phyloP scores from a whole-genome alignment of 805 yeast genomes.

The Metschnikowia cerradonensis region DNA sequence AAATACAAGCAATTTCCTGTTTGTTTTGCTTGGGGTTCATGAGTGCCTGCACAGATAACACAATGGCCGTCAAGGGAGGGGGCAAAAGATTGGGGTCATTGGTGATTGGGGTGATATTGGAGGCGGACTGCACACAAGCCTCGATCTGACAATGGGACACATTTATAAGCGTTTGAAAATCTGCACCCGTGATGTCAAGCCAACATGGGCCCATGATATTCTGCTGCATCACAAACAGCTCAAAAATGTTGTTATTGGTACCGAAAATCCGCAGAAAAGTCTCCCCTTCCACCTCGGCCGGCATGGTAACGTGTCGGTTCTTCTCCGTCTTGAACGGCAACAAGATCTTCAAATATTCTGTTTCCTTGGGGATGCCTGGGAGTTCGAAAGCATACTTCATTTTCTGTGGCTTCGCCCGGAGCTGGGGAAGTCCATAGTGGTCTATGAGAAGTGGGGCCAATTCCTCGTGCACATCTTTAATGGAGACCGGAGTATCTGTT shows the following conservation, averaged over 20 bases:
- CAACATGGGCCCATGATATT: slow-evolving; percentile 98
- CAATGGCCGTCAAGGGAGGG: slow-evolving; percentile 59
- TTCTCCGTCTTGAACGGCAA: slow-evolving; percentile 70
- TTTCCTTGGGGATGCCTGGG: slow-evolving; percentile 70
- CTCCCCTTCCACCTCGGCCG: slow-evolving; percentile 65
- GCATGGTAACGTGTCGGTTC: slow-evolving; percentile 45
- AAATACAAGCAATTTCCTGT: slow-evolving; percentile 84
- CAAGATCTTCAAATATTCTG: slow-evolving; percentile 74
- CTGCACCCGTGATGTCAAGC: slow-evolving; percentile 69
- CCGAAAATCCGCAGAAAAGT: slow-evolving; percentile 83
- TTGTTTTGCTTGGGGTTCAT: slow-evolving; percentile 69
- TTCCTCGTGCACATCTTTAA: slow-evolving; percentile 75
- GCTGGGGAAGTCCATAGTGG: slow-evolving; percentile 54
- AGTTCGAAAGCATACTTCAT: slow-evolving; percentile 89
- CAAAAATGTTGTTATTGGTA: slow-evolving; percentile 67
- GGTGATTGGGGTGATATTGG: slow-evolving; percentile 44
- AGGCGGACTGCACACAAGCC: slow-evolving; percentile 52
- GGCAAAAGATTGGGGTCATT: slow-evolving; percentile 49
- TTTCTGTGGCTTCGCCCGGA: slow-evolving; percentile 66
- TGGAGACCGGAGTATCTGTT: slow-evolving; percentile 35
- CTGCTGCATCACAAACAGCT: slow-evolving; percentile 76
- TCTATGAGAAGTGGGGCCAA: slow-evolving; percentile 61
- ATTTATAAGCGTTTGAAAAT: slow-evolving; percentile 53
- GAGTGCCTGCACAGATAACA: slow-evolving; percentile 75
- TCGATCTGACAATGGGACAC: slow-evolving; percentile 83